Base-by-base conservation (phyloP, 2,329 filamentous ascomycete genomes). In the Cadophora malorum region DNA sequence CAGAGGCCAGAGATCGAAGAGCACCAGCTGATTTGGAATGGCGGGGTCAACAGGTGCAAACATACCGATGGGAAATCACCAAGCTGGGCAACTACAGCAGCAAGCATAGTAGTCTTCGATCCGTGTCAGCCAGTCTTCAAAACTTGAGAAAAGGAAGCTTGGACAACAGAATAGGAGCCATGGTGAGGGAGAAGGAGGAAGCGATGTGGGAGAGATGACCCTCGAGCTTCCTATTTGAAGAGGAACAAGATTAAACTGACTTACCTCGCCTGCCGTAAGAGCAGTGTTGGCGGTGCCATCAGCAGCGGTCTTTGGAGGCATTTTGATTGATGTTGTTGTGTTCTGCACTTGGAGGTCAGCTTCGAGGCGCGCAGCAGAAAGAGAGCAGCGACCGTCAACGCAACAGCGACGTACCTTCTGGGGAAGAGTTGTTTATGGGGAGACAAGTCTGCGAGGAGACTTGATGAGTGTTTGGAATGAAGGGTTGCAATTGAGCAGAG, bases 31-130 rank as follows among this genome's bases (percentile, higher is more conserved):
- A 3, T 5, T 28, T 28, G 28, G 28, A 3, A 28, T 5, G 3
- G 5, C 28, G 52, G 33, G 12, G 50, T 55, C 31, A 55, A n/a
- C 14, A 55, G 10, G 21, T 3, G 4, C 14, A 14, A 16, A 64
- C 64, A 61, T 61, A 60, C 64, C 4, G 59, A 49, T 12, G 72
- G 69, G 31, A 70, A 60, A 19, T 70, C 69, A 0, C 62, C 60
- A 68, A 73, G 71, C 33, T 68, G 55, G 21, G 47, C 45, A 31
- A n/a, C 28, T 5, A 62, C 25, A 10, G 33, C n/a, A 23, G 63
- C 49, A 7, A 64, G 35, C 50, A 64, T 47, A 35, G 23, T 47
- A 35, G 63, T 64, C 52, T 64, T 4, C 4, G 21, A 45, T 31
- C 1, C 45, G 21, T 21, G 45, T 49, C 45, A 49, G 45, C 12